Percentiles rank a stretch among this genome's conserved stretches.
Evolutionary conservation across 257 asterid species (phyloP).

Genomic region (Lithospermum erythrorhizon): DNA sequence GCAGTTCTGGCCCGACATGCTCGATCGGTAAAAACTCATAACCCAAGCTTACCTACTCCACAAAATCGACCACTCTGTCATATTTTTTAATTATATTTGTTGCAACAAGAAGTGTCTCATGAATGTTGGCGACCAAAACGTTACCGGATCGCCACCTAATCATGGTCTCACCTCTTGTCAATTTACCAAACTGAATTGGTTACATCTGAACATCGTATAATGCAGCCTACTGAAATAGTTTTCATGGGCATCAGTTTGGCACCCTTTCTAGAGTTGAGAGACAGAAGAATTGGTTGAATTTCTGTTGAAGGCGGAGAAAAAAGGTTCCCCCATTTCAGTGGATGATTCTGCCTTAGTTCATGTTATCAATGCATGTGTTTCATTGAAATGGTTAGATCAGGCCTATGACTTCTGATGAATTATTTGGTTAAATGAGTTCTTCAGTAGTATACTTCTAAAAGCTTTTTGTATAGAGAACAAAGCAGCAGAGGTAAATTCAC

Average conservation of each 20-base stretch:
- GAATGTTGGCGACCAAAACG: no score
- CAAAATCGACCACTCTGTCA: no score
- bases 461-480: constrained; percentile 57
- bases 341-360: constrained; percentile 54
- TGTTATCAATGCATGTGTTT: constrained; percentile 68
- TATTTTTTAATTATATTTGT: no score
- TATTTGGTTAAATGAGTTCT: constrained; percentile 66
- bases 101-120: no score
- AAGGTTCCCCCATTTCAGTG: constrained; percentile 55
- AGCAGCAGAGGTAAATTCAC: constrained; percentile 44
- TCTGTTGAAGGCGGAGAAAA: constrained; percentile 52
- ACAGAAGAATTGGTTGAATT: constrained; percentile 66
- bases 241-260: constrained; percentile 61
- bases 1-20: no score
- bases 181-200: constrained; percentile 60
- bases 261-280: constrained; percentile 60
- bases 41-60: no score
- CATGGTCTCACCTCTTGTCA: no score
- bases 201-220: constrained; percentile 70
- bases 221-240: constrained; percentile 69
- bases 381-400: constrained; percentile 69
- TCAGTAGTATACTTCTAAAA: constrained; percentile 67
- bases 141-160: no score
- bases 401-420: constrained; percentile 91
- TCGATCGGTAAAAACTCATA: no score